Conservation (phyloP, 441 rosid species). For the Populus hybrid region DNA sequence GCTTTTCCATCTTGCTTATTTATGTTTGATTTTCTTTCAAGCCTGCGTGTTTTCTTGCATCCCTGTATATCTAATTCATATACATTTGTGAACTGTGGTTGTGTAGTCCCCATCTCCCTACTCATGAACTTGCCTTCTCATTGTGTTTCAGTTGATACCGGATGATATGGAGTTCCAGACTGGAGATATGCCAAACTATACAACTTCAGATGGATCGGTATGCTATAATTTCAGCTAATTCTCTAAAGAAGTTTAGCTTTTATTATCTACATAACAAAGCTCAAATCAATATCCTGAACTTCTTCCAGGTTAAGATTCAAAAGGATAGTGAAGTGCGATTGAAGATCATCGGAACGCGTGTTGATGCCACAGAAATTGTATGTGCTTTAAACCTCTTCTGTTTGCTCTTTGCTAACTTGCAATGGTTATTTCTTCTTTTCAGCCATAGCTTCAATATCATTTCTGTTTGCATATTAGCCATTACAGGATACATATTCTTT, state of each 20-base stretch:
- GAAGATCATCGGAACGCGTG: slow-evolving; percentile 92
- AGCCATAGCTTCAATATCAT: neutral
- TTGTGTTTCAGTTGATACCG: slow-evolving; percentile 65
- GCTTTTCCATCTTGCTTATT: neutral
- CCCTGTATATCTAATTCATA: neutral
- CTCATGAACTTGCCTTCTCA: neutral
- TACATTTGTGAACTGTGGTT: neutral
- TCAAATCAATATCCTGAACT: slow-evolving; percentile 6
- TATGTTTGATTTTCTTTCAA: neutral
- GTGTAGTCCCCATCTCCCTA: neutral
- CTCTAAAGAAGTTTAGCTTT: neutral
- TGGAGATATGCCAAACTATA: slow-evolving; percentile 89
- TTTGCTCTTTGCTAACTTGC: neutral
- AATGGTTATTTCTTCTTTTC: neutral
- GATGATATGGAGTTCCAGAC: slow-evolving; percentile 97
- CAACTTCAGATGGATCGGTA: slow-evolving; percentile 91
- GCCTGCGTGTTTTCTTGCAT: neutral
- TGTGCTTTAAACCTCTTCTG: slow-evolving; percentile 6
- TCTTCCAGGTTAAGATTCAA: slow-evolving; percentile 79
- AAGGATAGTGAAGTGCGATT: slow-evolving; percentile 90
- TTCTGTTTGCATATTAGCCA: neutral
- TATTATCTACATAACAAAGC: neutral
- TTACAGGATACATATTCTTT: too few relatives aligned
- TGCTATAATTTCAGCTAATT: slow-evolving; percentile 14
- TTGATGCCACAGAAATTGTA: slow-evolving; percentile 94